Conservation (phyloP, 306 rosid genomes). For the Casuarina equisetifolia region DNA sequence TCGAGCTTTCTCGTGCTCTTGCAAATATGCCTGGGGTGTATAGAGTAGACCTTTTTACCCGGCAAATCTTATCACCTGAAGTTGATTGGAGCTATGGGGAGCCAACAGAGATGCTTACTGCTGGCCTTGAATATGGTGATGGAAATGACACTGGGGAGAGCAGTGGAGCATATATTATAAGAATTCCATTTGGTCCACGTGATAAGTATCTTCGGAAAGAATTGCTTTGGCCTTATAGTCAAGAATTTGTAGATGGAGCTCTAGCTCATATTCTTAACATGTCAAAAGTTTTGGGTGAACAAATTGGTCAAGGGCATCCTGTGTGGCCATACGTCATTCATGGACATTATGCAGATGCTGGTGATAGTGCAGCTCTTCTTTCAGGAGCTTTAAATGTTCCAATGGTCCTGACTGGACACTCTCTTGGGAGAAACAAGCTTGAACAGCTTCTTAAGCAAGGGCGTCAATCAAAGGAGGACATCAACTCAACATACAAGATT, state of each 20-base stretch:
- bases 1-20: slow-evolving; percentile 87
- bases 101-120: slow-evolving; percentile 82
- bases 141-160: slow-evolving; percentile 66
- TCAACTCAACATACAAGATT: slow-evolving; percentile 81
- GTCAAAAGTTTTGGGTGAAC: slow-evolving; percentile 91
- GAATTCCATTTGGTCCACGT: slow-evolving; percentile 92
- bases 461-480: slow-evolving; percentile 87
- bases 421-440: slow-evolving; percentile 89
- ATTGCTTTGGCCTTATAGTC: slow-evolving; percentile 84
- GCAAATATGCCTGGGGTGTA: slow-evolving; percentile 91
- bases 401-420: slow-evolving; percentile 89
- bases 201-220: slow-evolving; percentile 77
- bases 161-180: slow-evolving; percentile 82
- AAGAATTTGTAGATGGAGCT: slow-evolving; percentile 93
- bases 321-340: slow-evolving; percentile 94
- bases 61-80: slow-evolving; percentile 79
- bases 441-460: slow-evolving; percentile 93
- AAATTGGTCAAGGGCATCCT: slow-evolving; percentile 76
- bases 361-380: slow-evolving; percentile 88
- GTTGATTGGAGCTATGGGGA: slow-evolving; percentile 95
- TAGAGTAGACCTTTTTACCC: slow-evolving; percentile 82
- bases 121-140: slow-evolving; percentile 57
- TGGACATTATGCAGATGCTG: slow-evolving; percentile 93
- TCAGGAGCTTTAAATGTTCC: slow-evolving; percentile 93
- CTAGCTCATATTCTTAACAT: slow-evolving; percentile 83